Base-by-base conservation (phyloP, 2,329 filamentous ascomycete genomes). In the Pseudocercospora crystallina region DNA sequence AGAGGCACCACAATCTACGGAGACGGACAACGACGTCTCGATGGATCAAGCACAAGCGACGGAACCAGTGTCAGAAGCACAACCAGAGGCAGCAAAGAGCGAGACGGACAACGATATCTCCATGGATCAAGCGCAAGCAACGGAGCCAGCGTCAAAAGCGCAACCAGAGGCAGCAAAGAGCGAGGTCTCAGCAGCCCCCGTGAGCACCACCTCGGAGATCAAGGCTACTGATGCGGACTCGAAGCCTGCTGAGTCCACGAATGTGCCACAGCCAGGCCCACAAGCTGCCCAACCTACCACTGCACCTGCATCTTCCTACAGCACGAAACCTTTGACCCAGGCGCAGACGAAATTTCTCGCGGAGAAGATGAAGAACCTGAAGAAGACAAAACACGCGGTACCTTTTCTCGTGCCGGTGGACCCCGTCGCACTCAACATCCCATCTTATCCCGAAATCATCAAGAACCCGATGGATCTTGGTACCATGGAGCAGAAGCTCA, bases 401-500 rank as follows among this genome's bases (percentile, higher is more conserved):
- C 81, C 86, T 47, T 97, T 96, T 74, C 80, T 83, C 57, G 80
- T 84, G 36, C 86, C 94, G 0, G 94, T 97, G 7, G 80, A 89
- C 66, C 81, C 80, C 34, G 74, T 92, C 17, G 89, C 87, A 70
- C 80, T 96, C 35, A 77, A 75, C 26, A 83, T 97, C 35, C 90
- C 89, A 47, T 84, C 83, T 2, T 87, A 90, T 56, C 88, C 87
- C 57, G 75, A 81, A 1, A 76, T 86, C 32, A 84, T 97, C 60
- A 81, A 84, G 33, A 80, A 85, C 29, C 91, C 91, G 0, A 91
- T 95, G 77, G 92, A 97, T 69, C 79, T 99, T 33, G 78, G 80
- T 34, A 86, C 86, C 8, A 88, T 99, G 64, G 92, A 97, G 65
- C 77, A 80, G 45, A 91, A 88, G 59, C 71, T 97, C 32, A 89